phyloP scores from a whole-genome alignment of 495 filamentous ascomycete genomes.

The Xylaria bambusicola region DNA sequence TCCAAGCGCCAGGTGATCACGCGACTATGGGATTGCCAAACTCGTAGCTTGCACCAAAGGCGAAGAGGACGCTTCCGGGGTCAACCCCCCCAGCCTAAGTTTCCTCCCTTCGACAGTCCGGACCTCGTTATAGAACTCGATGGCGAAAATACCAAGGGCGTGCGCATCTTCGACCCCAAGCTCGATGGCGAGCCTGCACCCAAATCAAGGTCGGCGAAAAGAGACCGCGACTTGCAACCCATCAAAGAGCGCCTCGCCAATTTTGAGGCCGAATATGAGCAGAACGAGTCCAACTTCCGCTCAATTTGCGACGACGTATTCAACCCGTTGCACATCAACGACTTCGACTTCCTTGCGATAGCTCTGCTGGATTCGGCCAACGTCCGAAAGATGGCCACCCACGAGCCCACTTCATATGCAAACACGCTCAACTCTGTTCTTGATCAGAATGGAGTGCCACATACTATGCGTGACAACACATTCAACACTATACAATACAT shows the following conservation, averaged over 20 bases:
- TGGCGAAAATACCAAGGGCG: conserved; percentile 24
- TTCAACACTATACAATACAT: conserved; percentile 20
- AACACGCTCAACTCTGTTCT: conserved; percentile 3
- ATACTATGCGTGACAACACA: background rate
- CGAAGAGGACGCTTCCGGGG: background rate
- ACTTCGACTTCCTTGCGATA: conserved; percentile 32
- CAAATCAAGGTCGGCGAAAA: background rate
- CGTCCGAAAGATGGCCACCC: background rate
- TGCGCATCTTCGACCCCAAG: conserved; percentile 22
- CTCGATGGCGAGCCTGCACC: conserved; percentile 18
- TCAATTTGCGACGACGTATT: conserved; percentile 5
- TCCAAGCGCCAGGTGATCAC: conserved; percentile 11
- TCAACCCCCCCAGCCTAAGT: background rate
- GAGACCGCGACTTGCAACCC: background rate
- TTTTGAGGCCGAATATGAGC: conserved; percentile 23
- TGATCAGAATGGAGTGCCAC: conserved; percentile 26
- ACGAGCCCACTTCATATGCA: background rate
- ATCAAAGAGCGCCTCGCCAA: conserved; percentile 15
- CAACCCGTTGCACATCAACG: conserved; percentile 24
- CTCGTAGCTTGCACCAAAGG: background rate
- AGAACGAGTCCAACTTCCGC: background rate
- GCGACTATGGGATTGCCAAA: conserved; percentile 11
- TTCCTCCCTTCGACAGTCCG: conserved; percentile 17
- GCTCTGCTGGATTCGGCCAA: conserved; percentile 19
- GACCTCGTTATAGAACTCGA: conserved; percentile 32